Percentiles rank a stretch among this genome's conserved stretches.
Conservation (phyloP, 2,329 filamentous ascomycete genomes). For the Colletotrichum cordylinicola region DNA sequence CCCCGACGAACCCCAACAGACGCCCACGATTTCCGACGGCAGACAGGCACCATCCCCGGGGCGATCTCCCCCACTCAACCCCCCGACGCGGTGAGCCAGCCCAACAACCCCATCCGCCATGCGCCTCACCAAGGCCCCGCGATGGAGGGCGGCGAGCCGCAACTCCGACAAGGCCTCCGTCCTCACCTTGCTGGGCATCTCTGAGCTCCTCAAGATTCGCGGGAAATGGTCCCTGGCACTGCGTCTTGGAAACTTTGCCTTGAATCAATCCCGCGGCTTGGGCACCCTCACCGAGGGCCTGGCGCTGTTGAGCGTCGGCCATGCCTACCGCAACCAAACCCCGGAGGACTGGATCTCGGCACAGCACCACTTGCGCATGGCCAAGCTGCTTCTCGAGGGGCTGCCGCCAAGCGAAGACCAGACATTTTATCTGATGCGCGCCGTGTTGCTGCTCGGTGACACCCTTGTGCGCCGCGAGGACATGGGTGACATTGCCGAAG, state of each 20-base stretch:
- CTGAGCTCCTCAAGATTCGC: conserved; percentile 20
- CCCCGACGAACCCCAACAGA: not conserved
- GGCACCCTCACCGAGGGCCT: conserved; percentile 20
- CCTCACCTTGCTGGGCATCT: conserved; percentile 15
- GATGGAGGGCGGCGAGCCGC: conserved; percentile 23
- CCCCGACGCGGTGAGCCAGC: conserved; percentile 20
- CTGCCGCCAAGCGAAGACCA: conserved; percentile 16
- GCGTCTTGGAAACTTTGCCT: conserved; percentile 2
- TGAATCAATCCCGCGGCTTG: conserved; percentile 9
- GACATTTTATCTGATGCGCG: conserved; percentile 23
- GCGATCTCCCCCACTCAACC: not conserved
- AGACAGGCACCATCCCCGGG: not conserved
- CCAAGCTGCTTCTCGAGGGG: conserved; percentile 14
- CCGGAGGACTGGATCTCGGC: conserved; percentile 20
- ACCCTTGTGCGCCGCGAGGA: conserved; percentile 23
- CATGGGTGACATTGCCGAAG: conserved; percentile 18
- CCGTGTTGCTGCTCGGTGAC: conserved; percentile 24
- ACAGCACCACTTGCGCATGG: conserved; percentile 19
- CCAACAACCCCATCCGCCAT: conserved; percentile 18
- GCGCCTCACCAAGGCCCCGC: conserved; percentile 15
- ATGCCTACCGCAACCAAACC: conserved; percentile 22
- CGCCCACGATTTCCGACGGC: not conserved
- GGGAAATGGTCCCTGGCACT: conserved; percentile 20
- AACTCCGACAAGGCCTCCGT: conserved; percentile 18
- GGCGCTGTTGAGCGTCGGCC: conserved; percentile 21